phyloP scores from a whole-genome alignment of 805 yeast genomes.

The Metschnikowia arizonensis region DNA sequence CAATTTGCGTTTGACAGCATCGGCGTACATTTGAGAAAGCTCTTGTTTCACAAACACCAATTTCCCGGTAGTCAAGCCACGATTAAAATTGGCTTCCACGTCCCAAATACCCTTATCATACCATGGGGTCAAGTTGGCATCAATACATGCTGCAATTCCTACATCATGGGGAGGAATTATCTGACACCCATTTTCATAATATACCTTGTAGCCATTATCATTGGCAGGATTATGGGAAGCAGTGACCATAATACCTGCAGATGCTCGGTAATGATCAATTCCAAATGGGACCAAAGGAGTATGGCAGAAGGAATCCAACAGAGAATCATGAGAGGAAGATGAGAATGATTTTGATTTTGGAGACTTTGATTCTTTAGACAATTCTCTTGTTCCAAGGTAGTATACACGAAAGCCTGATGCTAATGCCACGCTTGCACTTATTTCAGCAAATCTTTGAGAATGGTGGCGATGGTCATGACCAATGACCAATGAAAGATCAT shows the following conservation, averaged over 20 bases:
- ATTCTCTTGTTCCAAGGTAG: constrained; percentile 45
- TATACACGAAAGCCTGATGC: constrained; percentile 65
- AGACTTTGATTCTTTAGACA: constrained; percentile 31
- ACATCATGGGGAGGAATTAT: constrained; percentile 88
- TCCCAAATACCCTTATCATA: constrained; percentile 43
- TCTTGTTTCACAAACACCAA: constrained; percentile 42
- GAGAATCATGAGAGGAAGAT: too few relatives aligned
- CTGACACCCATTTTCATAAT: constrained; percentile 92
- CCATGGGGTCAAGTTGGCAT: constrained; percentile 60
- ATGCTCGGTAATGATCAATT: constrained; percentile 56
- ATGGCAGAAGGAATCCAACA: constrained; percentile 51
- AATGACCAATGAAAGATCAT: constrained; percentile 52
- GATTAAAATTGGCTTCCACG: constrained; percentile 32
- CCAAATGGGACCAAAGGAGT: constrained; percentile 94
- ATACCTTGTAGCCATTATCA: constrained; percentile 93
- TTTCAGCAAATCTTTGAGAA: constrained; percentile 72
- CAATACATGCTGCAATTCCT: constrained; percentile 63
- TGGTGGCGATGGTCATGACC: constrained; percentile 92
- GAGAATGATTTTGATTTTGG: too few relatives aligned
- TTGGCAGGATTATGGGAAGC: constrained; percentile 83
- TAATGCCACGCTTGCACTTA: constrained; percentile 73
- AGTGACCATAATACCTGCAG: constrained; percentile 89
- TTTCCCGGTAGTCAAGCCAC: constrained; percentile 21
- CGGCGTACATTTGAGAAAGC: constrained; percentile 40
- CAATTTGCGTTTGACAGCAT: constrained; percentile 25